A percentile compares a stretch with the other conserved stretches of the same genome.
Evolutionary conservation across 2,329 filamentous ascomycete genomes (phyloP).

Genomic region (Gliomastix tumulicola): DNA sequence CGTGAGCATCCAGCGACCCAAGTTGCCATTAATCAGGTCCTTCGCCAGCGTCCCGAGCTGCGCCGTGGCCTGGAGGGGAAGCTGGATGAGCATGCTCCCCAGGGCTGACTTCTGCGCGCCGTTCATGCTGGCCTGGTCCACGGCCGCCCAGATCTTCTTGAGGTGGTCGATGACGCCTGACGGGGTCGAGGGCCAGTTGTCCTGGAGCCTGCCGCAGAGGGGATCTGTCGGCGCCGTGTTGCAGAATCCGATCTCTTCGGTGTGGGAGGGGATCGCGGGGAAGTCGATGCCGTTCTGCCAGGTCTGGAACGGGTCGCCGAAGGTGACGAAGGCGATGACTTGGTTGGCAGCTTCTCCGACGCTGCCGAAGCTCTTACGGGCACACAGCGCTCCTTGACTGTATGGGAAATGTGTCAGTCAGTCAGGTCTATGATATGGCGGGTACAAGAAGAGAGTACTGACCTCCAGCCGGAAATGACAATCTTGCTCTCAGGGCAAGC

Average conservation of each 20-base stretch:
- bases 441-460: not conserved
- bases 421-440: too few species aligned
- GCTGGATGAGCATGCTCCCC: not conserved
- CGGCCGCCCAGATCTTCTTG: conserved; percentile 1
- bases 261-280: not conserved
- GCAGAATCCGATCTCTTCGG: not conserved
- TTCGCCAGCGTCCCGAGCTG: conserved; percentile 1
- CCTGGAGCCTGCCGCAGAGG: not conserved
- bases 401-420: too few species aligned
- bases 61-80: conserved; percentile 1
- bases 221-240: not conserved
- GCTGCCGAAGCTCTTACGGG: conserved; percentile 5
- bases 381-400: conserved; percentile 2
- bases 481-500: conserved; percentile 5
- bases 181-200: not conserved
- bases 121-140: conserved; percentile 2
- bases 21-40: conserved; percentile 1
- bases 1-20: conserved; percentile 2
- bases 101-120: conserved; percentile 1
- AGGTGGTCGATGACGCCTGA: not conserved
- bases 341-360: conserved; percentile 40
- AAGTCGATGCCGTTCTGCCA: not conserved
- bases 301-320: not conserved
- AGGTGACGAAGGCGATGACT: conserved; percentile 68
- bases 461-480: conserved; percentile 7